Evolutionary conservation across 2,329 filamentous ascomycete genomes (phyloP).

Genomic region (Beauveria varroae): DNA sequence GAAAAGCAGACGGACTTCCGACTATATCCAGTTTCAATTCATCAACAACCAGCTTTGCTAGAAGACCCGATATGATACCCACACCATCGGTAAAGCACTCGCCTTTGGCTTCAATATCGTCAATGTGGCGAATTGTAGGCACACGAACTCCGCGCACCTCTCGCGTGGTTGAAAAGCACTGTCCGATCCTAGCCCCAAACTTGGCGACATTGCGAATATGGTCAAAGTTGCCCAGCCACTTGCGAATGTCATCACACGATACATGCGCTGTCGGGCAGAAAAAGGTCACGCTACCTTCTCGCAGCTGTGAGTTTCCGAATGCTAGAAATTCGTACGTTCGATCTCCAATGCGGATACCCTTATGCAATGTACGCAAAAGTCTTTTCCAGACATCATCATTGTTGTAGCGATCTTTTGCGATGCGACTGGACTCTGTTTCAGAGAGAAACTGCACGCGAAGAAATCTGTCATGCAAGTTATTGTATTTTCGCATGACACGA

Average conservation of each 20-base stretch:
- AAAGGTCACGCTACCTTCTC: conserved; percentile 88
- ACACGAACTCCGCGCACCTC: conserved; percentile 59
- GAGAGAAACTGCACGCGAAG: conserved; percentile 85
- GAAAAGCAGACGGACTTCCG: conserved; percentile 69
- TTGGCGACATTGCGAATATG: conserved; percentile 83
- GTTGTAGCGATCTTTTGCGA: conserved; percentile 42
- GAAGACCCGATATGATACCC: conserved; percentile 76
- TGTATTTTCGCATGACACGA: conserved; percentile 69
- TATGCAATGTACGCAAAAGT: conserved; percentile 60
- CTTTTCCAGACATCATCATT: conserved; percentile 68
- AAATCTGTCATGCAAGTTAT: conserved; percentile 66
- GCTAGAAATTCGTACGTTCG: conserved; percentile 84
- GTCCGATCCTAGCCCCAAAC: conserved; percentile 79
- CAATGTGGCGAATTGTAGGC: conserved; percentile 50
- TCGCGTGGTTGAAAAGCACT: conserved; percentile 91
- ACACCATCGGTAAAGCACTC: conserved; percentile 86
- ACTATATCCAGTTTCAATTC: conserved; percentile 57
- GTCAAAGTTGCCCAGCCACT: conserved; percentile 79
- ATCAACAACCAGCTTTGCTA: conserved; percentile 65
- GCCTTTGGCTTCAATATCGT: conserved; percentile 62
- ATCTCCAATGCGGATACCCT: conserved; percentile 77
- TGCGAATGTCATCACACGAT: conserved; percentile 68
- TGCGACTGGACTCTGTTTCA: conserved; percentile 57
- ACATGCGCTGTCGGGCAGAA: conserved; percentile 65
- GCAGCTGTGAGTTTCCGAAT: conserved; percentile 90